phyloP scores from a whole-genome alignment of 768 basidiomycete species.

The Psilocybe tampanensis region DNA sequence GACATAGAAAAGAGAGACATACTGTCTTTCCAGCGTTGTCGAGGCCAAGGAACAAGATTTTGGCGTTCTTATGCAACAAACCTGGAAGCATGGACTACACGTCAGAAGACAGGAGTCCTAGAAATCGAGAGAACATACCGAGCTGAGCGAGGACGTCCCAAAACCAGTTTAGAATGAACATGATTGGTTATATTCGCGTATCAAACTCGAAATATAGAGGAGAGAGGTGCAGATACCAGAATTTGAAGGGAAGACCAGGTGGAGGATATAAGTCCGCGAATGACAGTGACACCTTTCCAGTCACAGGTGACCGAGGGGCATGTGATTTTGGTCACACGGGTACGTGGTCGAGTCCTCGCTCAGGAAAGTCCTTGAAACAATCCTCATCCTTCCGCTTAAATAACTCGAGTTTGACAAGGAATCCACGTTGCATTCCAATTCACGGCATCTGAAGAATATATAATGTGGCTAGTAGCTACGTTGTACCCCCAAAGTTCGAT shows the following conservation, averaged over 20 bases:
- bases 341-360: not conserved
- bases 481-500: too few relatives aligned
- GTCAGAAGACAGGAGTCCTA: constrained; percentile 8
- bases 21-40: constrained; percentile 99
- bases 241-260: constrained; percentile 1
- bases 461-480: too few relatives aligned
- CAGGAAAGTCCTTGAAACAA: too few relatives aligned
- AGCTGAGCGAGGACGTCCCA: constrained; percentile 94
- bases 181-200: constrained; percentile 31
- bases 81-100: constrained; percentile 45
- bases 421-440: too few relatives aligned
- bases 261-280: not conserved
- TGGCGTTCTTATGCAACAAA: constrained; percentile 96
- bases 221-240: constrained; percentile 7
- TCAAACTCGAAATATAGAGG: constrained; percentile 14
- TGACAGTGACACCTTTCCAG: constrained; percentile 3
- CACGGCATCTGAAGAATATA: too few relatives aligned
- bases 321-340: constrained; percentile 5
- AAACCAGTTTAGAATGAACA: constrained; percentile 94
- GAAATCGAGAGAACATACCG: constrained; percentile 52
- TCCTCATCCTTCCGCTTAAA: too few relatives aligned
- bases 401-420: too few relatives aligned
- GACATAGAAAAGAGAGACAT: constrained; percentile 22
- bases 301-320: constrained; percentile 7
- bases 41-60: constrained; percentile 98